Percentiles rank a stretch among this genome's conserved stretches.
Evolutionary conservation across 2,329 filamentous ascomycete species (phyloP).

Genomic region (Aspergillus luchuensis): DNA sequence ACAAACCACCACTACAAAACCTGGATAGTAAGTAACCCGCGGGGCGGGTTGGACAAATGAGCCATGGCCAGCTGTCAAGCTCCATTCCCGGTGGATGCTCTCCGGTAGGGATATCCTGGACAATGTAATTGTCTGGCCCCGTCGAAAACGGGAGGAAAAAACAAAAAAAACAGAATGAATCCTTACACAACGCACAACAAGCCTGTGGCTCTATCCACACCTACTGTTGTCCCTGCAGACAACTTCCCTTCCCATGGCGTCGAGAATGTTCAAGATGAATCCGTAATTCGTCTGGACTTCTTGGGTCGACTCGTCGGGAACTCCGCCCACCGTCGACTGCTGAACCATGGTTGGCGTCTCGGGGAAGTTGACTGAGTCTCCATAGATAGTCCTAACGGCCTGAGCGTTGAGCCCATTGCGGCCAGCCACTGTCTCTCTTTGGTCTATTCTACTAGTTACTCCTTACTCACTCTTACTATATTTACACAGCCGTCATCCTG

Average conservation of each 20-base stretch:
- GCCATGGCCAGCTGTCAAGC: conserved; percentile 19
- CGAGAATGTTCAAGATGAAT: background rate
- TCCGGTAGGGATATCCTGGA: background rate
- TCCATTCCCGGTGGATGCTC: background rate
- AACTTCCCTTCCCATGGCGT: background rate
- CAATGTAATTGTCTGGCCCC: conserved; percentile 1
- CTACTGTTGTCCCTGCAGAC: conserved; percentile 5
- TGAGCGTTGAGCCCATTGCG: conserved; percentile 4
- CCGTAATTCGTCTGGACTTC: background rate
- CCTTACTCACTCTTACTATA: background rate
- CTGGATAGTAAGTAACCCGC: background rate
- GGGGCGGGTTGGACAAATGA: conserved; percentile 16
- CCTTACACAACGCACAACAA: too few relatives aligned
- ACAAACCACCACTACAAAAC: too few relatives aligned
- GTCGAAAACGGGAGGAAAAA: too few relatives aligned
- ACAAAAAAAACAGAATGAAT: too few relatives aligned
- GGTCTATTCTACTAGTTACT: too few relatives aligned
- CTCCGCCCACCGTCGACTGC: background rate
- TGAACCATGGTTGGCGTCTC: conserved; percentile 1
- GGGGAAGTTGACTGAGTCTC: background rate
- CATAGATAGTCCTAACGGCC: conserved; percentile 1
- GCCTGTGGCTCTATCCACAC: background rate
- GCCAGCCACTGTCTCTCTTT: too few relatives aligned
- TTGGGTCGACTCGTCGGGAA: background rate
- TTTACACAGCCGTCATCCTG: background rate